A percentile compares a stretch with the other conserved stretches of the same genome.
Evolutionary conservation across 2,329 filamentous ascomycete species (phyloP).

Genomic region (Fusarium hostae): DNA sequence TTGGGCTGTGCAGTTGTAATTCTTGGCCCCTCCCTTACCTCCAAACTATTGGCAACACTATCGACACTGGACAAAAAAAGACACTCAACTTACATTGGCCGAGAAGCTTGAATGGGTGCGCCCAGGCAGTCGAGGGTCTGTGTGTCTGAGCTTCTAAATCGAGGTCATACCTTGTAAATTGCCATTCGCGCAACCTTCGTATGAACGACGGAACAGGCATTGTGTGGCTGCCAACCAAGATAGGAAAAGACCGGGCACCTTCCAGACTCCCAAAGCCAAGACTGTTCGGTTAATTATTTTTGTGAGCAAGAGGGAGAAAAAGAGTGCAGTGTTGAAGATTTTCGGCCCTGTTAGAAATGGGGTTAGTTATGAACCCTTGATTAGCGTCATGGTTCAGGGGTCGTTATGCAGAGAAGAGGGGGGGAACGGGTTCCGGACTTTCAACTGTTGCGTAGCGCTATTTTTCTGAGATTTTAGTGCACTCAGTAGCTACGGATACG

Average conservation of each 20-base stretch:
- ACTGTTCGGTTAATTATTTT: not conserved
- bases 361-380: slow-evolving; percentile 7
- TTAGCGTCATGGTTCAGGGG: slow-evolving; percentile 9
- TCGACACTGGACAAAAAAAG: not conserved
- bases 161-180: slow-evolving; percentile 19
- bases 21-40: not conserved
- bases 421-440: slow-evolving; percentile 4
- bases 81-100: slow-evolving; percentile 9
- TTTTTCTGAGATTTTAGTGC: not conserved
- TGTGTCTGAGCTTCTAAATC: slow-evolving; percentile 27
- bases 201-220: slow-evolving; percentile 6
- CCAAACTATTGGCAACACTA: slow-evolving; percentile 13
- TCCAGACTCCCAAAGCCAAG: not conserved
- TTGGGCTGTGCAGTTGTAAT: not conserved
- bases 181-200: slow-evolving; percentile 8
- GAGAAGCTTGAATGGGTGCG: slow-evolving; percentile 15
- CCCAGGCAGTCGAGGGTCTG: slow-evolving; percentile 5
- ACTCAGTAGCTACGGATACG: not conserved
- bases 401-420: slow-evolving; percentile 7
- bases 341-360: slow-evolving; percentile 1
- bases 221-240: not conserved
- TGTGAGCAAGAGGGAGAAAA: not conserved
- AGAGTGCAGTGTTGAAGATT: slow-evolving; percentile 4
- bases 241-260: slow-evolving; percentile 2
- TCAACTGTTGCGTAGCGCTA: slow-evolving; percentile 9